Evolutionary conservation across 1,139 yeast species (phyloP).

Genomic region (Kodamaea suecica): DNA sequence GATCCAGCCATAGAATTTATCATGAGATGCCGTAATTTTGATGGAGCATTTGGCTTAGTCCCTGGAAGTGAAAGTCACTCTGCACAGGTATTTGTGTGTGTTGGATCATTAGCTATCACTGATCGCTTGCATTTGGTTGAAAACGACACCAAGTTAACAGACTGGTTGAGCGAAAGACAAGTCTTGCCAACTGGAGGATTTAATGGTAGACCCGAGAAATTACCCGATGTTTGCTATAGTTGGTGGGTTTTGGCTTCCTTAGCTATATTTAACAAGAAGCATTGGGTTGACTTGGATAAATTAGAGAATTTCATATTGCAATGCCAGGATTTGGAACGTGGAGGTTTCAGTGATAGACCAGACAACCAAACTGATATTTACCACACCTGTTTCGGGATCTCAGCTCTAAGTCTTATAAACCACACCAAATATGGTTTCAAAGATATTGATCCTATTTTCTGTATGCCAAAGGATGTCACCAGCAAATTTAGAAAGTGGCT

Average conservation of each 20-base stretch:
- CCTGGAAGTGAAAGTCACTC: slow-evolving; percentile 97
- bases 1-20: slow-evolving; percentile 68
- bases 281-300: slow-evolving; percentile 70
- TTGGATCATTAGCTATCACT: slow-evolving; percentile 75
- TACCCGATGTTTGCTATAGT: slow-evolving; percentile 94
- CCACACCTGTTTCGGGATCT: slow-evolving; percentile 87
- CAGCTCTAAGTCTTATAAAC: slow-evolving; percentile 79
- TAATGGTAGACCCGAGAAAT: slow-evolving; percentile 93
- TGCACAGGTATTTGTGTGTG: slow-evolving; percentile 86
- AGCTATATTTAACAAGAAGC: slow-evolving; percentile 59
- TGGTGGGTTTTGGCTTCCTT: slow-evolving; percentile 96
- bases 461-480: slow-evolving; percentile 65
- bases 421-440: slow-evolving; percentile 46
- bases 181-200: slow-evolving; percentile 80
- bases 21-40: slow-evolving; percentile 75
- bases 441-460: slow-evolving; percentile 78
- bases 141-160: slow-evolving; percentile 48
- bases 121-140: slow-evolving; percentile 56
- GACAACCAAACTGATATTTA: slow-evolving; percentile 90
- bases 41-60: slow-evolving; percentile 91
- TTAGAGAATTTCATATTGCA: slow-evolving; percentile 63
- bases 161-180: slow-evolving; percentile 94
- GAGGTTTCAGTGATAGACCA: slow-evolving; percentile 91
- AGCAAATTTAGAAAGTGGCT: slow-evolving; percentile 47
- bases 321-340: slow-evolving; percentile 75